Evolutionary conservation across 208 protist genomes (phyloP), one percentile per base, ranked within the genome.

Genomic region (Crithidia sp.): DNA sequence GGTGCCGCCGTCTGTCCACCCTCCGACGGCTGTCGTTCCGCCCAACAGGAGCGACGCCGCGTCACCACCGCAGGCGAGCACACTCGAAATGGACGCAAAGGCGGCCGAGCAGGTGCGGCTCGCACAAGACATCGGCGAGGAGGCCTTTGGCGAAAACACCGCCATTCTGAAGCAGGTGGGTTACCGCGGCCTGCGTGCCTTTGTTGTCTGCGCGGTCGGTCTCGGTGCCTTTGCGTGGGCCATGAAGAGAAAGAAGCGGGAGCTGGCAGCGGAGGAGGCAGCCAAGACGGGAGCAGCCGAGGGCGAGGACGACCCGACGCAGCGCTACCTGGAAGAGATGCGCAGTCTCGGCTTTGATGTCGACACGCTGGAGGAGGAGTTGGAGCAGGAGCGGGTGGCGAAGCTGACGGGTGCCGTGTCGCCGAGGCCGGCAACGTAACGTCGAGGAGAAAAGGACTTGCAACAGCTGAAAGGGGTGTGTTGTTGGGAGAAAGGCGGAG

Each of bases 251-350:
- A 87, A 77, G 47, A 61, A 70, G 61, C 16, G 9, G 9, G 64
- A 79, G 62, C 67, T 79, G 36, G 64, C 61, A 41, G 67, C 49
- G 10, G 36, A 17, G 2, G 65, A 53, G 17, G 67, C 70, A 10
- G 40, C 41, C 7, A 13, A 12, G 16, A 60, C 16, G 37, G n/a
- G 17, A 58, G 16, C 56, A 47, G 45, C 16, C 4, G 65, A 68
- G 6, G 55, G 61, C 3, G 74, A 79, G 0, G 79, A 83, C 0
- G 86, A 93, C 69, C 84, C 88, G 16, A 93, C 87, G 49, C 70
- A 85, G 64, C 79, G 90, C 50, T 93, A 95, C 67, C 57, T 95
- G 39, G 79, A 93, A 58, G 87, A 93, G 69, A 95, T 95, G 90
- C 83, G 90, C n/a, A 76, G 83, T 2, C 69, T 95, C 13, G 90